Evolutionary conservation across 257 asterid genomes (phyloP).

Genomic region (Forsythia viridissima): DNA sequence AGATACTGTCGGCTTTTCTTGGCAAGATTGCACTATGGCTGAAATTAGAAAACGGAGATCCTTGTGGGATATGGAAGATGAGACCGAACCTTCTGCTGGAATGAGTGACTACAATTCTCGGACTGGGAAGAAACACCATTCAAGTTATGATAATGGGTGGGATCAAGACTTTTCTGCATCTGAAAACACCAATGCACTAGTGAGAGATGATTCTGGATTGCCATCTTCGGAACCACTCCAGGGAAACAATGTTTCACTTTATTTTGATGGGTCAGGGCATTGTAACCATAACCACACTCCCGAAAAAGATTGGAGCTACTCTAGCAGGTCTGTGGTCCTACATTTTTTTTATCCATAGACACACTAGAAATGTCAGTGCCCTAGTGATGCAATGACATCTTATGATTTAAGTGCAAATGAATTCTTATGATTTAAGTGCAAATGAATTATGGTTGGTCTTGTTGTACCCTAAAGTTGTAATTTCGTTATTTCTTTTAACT

Average conservation of each 20-base stretch:
- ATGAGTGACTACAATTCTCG: not conserved
- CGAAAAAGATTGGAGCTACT: constrained; percentile 41
- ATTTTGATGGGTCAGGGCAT: constrained; percentile 46
- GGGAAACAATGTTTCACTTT: constrained; percentile 39
- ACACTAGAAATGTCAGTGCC: constrained; percentile 9
- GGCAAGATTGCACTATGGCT: constrained; percentile 49
- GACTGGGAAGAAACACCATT: not conserved
- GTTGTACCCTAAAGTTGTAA: not conserved
- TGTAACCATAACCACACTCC: constrained; percentile 42
- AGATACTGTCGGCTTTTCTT: constrained; percentile 25
- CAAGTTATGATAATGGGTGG: not conserved
- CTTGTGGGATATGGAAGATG: constrained; percentile 59
- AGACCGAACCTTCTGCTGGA: constrained; percentile 13
- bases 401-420: constrained; percentile 5
- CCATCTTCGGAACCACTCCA: constrained; percentile 37
- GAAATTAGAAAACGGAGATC: constrained; percentile 68
- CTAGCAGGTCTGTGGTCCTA: constrained; percentile 52
- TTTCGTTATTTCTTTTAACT: not conserved
- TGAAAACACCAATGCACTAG: constrained; percentile 29
- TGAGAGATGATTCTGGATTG: constrained; percentile 48
- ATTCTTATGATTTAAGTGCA: constrained; percentile 4
- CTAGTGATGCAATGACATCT: constrained; percentile 1
- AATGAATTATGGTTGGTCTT: not conserved
- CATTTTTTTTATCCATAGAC: constrained; percentile 6
- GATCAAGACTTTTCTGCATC: constrained; percentile 36